phyloP scores from a whole-genome alignment of 306 rosid species.

The Sphenostylis stenocarpa region DNA sequence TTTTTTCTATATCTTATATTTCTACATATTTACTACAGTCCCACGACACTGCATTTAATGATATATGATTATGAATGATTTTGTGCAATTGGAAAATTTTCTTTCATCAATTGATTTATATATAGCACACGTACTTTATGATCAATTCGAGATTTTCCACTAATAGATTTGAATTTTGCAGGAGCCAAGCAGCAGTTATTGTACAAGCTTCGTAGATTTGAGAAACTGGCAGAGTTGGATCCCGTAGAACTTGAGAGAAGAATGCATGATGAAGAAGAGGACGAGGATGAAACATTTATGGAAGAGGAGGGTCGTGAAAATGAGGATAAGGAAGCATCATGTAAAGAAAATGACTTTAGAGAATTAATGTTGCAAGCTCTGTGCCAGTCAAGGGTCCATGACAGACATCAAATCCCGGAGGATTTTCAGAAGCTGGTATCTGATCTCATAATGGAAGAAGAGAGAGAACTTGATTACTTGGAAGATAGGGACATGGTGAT shows the following conservation, averaged over 20 bases:
- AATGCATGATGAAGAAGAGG: constrained; percentile 56
- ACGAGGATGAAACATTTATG: constrained; percentile 29
- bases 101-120: not conserved
- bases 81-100: not conserved
- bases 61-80: not conserved
- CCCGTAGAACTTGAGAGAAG: constrained; percentile 83
- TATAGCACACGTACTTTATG: not conserved
- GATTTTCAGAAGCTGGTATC: constrained; percentile 59
- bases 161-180: constrained; percentile 33
- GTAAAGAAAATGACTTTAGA: constrained; percentile 31
- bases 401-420: constrained; percentile 38
- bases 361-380: constrained; percentile 43
- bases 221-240: constrained; percentile 84
- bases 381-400: constrained; percentile 29
- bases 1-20: too few species aligned
- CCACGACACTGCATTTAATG: not conserved
- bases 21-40: not conserved
- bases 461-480: constrained; percentile 15
- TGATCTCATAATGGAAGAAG: constrained; percentile 75
- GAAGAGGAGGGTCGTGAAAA: constrained; percentile 41
- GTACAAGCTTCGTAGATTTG: constrained; percentile 83
- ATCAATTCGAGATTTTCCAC: constrained; percentile 19
- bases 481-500: constrained; percentile 47
- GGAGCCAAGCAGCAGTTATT: constrained; percentile 82
- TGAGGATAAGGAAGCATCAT: constrained; percentile 20